Base-by-base conservation (phyloP, 1,284 basidiomycete species). In the Phlebopus sp. region DNA sequence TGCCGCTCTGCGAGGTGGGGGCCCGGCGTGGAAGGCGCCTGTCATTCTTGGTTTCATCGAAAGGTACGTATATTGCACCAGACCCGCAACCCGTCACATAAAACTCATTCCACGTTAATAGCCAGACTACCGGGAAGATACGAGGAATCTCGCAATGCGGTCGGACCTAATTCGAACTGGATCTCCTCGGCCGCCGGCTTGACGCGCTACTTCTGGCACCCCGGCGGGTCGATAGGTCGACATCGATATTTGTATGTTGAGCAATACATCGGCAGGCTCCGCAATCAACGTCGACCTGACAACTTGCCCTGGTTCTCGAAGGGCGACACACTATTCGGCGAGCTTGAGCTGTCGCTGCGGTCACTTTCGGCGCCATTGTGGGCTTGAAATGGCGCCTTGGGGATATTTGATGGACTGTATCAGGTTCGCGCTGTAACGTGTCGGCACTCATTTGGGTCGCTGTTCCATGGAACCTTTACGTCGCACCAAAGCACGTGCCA, bases 1-100 rank as follows among this genome's bases (percentile, higher is more conserved):
- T 29, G 4, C 27, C 27, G 27, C 27, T 29, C 27, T 29, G 27
- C 10, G 8, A 4, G 25, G 8, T 11, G 23, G 23, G 30, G 3
- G 34, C 27, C n/a, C 21, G 32, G 32, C 46, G 45, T 47, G 49
- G 54, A 61, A 59, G 47, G 34, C 51, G 44, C 50, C 44, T 38
- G 14, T 44, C 35, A 43, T 13, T 19, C 19, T 29, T 46, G 19
- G 13, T 38, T n/a, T 38, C 37, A 38, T 51, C 43, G 37, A 57
- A 49, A 39, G 37, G 40, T 9, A 21, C 37, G 14, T 35, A 11
- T 2, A 2, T 19, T 14, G 6, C 37, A 37, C 14, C 19, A n/a
- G 4, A 21, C 21, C 23, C 10, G 19, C 13, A 11, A 38, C 9
- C 36, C 21, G 21, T 23, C 19, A 21, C 27, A 29, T 29, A 23